Conservation (phyloP, 441 rosid genomes). For the Corymbia citriodora region DNA sequence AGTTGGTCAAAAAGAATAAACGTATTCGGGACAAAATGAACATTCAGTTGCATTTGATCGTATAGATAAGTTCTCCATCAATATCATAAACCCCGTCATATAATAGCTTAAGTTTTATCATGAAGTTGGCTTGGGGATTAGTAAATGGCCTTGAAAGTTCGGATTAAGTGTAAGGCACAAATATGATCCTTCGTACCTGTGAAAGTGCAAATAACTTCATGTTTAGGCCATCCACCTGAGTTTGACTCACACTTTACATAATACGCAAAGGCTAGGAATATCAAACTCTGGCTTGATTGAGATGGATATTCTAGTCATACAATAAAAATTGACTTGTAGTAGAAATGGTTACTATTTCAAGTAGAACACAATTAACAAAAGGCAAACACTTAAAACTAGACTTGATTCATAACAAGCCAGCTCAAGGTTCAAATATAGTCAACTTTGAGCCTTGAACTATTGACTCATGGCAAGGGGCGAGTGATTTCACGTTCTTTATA, state of each 20-base stretch:
- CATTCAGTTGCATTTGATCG: neutral
- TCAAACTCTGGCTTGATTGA: neutral
- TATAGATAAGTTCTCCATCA: neutral
- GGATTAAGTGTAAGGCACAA: too few relatives aligned
- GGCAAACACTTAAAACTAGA: accelerated
- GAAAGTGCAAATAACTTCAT: neutral
- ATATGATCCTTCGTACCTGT: neutral
- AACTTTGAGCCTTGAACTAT: neutral
- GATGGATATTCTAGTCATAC: neutral
- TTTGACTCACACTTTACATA: neutral
- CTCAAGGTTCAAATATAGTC: neutral
- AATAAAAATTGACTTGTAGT: neutral
- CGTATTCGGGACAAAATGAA: neutral
- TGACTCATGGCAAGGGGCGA: too few relatives aligned
- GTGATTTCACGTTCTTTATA: too few relatives aligned
- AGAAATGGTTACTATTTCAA: neutral
- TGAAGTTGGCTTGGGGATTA: neutral
- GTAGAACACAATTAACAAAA: neutral
- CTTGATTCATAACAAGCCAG: neutral
- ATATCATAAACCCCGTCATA: neutral
- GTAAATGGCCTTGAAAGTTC: neutral
- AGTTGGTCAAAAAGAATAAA: neutral
- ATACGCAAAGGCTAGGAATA: neutral
- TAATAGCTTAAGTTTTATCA: neutral
- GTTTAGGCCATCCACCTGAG: neutral